A percentile compares a stretch with the other conserved stretches of the same genome.
Evolutionary conservation across 2,329 filamentous ascomycete species (phyloP).

Genomic region (Emmonsiellopsis sp.): DNA sequence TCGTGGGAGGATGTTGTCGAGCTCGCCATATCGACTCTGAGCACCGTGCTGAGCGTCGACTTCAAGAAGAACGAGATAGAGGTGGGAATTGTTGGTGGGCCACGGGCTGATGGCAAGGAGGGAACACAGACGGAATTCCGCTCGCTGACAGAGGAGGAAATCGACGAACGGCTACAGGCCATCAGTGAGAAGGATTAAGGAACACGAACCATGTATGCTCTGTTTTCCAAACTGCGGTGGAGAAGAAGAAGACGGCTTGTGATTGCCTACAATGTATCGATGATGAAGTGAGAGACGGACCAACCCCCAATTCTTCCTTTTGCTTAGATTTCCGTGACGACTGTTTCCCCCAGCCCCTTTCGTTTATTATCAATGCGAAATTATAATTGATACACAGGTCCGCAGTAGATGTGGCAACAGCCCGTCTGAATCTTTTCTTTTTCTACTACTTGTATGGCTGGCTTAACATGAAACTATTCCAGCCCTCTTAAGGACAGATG

Average conservation of each 20-base stretch:
- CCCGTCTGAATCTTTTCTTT: background rate
- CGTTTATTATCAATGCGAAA: conserved; percentile 2
- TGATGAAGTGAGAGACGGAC: background rate
- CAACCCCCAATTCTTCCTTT: background rate
- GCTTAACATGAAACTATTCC: background rate
- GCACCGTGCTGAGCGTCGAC: conserved; percentile 94
- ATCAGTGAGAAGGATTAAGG: conserved; percentile 96
- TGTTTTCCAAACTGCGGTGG: background rate
- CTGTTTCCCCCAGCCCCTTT: background rate
- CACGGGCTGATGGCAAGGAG: conserved; percentile 70
- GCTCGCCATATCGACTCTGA: conserved; percentile 87
- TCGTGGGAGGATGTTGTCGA: conserved; percentile 97
- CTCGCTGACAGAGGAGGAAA: conserved; percentile 90
- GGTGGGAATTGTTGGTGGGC: conserved; percentile 91
- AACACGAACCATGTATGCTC: conserved; percentile 1
- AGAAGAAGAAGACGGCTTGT: background rate
- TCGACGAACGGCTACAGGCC: conserved; percentile 93
- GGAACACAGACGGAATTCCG: conserved; percentile 73
- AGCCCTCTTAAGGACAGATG: background rate
- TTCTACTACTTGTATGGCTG: background rate
- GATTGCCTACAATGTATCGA: background rate
- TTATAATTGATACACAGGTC: background rate
- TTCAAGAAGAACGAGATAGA: conserved; percentile 99
- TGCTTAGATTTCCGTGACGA: conserved; percentile 1
- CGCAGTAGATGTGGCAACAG: background rate